Base-by-base conservation (phyloP, 805 yeast species). In the Barnettozyma sp. region DNA sequence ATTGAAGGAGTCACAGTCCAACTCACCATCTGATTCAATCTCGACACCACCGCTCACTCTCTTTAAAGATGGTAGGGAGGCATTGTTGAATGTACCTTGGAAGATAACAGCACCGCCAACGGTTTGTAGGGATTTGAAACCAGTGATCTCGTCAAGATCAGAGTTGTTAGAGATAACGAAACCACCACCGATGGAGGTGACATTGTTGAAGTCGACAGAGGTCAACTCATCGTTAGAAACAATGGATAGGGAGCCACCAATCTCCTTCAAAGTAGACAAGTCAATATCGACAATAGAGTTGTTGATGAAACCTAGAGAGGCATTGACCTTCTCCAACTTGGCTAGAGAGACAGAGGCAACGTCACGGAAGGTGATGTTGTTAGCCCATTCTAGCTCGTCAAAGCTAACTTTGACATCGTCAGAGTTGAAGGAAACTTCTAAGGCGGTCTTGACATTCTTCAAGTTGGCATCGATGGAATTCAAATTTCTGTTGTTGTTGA, bases 21-120 rank as follows among this genome's bases (percentile, higher is more conserved):
- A 78, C 55, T 82, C 80, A 59, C 84, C 82, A 40, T 66, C 59
- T 42, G 95, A 72, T 59, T 80, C 81, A 57, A 92, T 71, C 56
- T 68, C 66, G 66, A 88, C 94, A 63, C 95, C 96, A 76, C 98
- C 98, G 60, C 76, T 76, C 54, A 92, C 95, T 55, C 81, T 74
- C 52, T 63, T 68, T 61, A 92, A 76, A 23, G 74, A 55, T 48
- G 80, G 76, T 60, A 92, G 74, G 43, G 86, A 66, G 57, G 92
- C 92, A 56, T 77, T 73, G 60, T 78, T 70, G 66, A 86, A 85
- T 64, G 73, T 68, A 71, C 98, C 98, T 48, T 62, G 64, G 47
- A 90, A 65, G 59, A 70, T 70, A 48, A 90, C 76, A 52, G 97
- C 92, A 74, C 98, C 97, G 58, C 82, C 84, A 54, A 90, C 76